Evolutionary conservation across 345 rosid genomes (phyloP).

Genomic region (Gossypium rotundifolium): DNA sequence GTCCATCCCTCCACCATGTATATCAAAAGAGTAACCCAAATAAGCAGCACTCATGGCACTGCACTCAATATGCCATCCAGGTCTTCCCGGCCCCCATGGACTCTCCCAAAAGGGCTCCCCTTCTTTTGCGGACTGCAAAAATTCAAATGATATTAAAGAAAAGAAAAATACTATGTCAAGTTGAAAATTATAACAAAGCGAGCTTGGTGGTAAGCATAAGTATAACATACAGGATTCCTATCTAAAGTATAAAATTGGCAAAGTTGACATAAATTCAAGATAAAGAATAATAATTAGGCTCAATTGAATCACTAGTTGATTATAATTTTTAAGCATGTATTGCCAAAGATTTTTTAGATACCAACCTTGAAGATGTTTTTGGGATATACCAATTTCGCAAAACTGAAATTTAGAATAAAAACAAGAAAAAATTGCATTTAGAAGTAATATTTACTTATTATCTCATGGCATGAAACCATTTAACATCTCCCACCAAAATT

Average conservation of each 20-base stretch:
- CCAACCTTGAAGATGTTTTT: not conserved
- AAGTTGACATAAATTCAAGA: slow-evolving; percentile 5
- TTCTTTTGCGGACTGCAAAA: slow-evolving; percentile 64
- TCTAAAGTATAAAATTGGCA: not conserved
- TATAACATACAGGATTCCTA: not conserved
- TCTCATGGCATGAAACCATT: not conserved
- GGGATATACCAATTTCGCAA: not conserved
- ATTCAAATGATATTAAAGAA: not conserved
- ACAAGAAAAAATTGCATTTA: not conserved
- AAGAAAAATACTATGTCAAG: not conserved
- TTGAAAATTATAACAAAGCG: not conserved
- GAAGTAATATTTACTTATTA: not conserved
- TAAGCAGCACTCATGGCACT: slow-evolving; percentile 95
- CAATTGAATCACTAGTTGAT: not conserved
- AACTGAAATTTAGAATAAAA: not conserved
- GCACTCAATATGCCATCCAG: slow-evolving; percentile 98
- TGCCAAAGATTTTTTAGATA: not conserved
- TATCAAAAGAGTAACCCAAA: slow-evolving; percentile 79
- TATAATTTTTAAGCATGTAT: not conserved
- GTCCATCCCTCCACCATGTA: slow-evolving; percentile 99
- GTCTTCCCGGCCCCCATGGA: slow-evolving; percentile 99
- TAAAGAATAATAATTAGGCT: not conserved
- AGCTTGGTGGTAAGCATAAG: not conserved
- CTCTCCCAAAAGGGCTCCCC: slow-evolving; percentile 97
- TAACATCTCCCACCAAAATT: not conserved